A percentile compares a stretch with the other conserved stretches of the same genome.
Conservation (phyloP, 2,329 filamentous ascomycete species). For the Exophiala sideris region DNA sequence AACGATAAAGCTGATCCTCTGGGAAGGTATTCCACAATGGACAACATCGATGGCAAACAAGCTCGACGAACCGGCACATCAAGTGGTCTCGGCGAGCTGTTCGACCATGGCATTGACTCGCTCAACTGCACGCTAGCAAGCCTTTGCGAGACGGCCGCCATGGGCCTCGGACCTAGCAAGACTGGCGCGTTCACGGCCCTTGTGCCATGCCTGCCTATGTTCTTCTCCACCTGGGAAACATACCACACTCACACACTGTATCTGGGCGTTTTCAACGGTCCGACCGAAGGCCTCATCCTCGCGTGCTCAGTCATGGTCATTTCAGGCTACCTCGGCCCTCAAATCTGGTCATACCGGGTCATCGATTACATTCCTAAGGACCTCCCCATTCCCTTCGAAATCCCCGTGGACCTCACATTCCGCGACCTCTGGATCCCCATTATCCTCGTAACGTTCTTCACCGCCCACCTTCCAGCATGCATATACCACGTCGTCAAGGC, state of each 20-base stretch:
- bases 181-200: slow-evolving; percentile 89
- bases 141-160: slow-evolving; percentile 84
- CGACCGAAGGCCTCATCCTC: slow-evolving; percentile 90
- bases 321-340: slow-evolving; percentile 82
- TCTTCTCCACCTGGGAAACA: slow-evolving; percentile 99
- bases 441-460: slow-evolving; percentile 62
- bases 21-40: slow-evolving; percentile 81
- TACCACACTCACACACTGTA: slow-evolving; percentile 98
- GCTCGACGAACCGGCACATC: slow-evolving; percentile 91
- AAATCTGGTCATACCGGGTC: slow-evolving; percentile 78
- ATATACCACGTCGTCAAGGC: slow-evolving; percentile 80
- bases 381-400: slow-evolving; percentile 4
- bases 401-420: slow-evolving; percentile 70
- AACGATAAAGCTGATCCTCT: neutral
- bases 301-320: slow-evolving; percentile 81
- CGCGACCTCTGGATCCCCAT: slow-evolving; percentile 83
- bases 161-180: slow-evolving; percentile 81
- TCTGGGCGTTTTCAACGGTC: slow-evolving; percentile 93
- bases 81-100: slow-evolving; percentile 90
- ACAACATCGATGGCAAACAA: slow-evolving; percentile 98
- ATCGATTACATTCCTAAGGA: slow-evolving; percentile 57
- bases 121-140: slow-evolving; percentile 94
- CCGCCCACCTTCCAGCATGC: slow-evolving; percentile 82
- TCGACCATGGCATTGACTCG: slow-evolving; percentile 98
- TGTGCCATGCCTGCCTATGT: slow-evolving; percentile 92